Evolutionary conservation across 139 green algal species (phyloP), one percentile per base, ranked within the genome.

Genomic region (Coccomyxa sp.): DNA sequence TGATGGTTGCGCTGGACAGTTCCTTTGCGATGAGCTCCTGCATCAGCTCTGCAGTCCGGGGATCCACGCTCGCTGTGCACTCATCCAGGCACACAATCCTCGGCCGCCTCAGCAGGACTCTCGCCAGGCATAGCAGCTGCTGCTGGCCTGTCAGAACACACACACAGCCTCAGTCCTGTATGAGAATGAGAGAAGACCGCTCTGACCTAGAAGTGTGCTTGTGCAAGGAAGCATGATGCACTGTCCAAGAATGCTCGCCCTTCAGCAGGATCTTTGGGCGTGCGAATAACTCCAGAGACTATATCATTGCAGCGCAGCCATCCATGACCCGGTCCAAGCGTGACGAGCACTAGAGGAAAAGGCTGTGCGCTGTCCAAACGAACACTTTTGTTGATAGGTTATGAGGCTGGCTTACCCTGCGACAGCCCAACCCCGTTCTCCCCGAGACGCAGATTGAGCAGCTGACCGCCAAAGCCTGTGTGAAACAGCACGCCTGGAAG

Each of bases 41-140:
- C 76, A 97, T 89, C 5, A 84, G 27, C 16, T 54, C 44, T 10
- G 86, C 86, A 0, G 90, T 94, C 6, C 35, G 81, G 3, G 75
- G 82, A 68, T 95, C 91, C 31, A 94, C 82, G 31, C 76, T 81
- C 0, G 89, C 86, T 1, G 84, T 92, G 8, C 70, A 74, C 73
- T 97, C 93, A 40, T 97, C 93, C 55, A 97, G 76, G 36, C 89
- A 79, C 39, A 97, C 75, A 29, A 97, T 70, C 7, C 33, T 78
- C 2, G 83, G 74, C 0, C 78, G 75, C 10, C 82, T 73, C 73
- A 97, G 84, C 77, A 97, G 81, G 58, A 90, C 79, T 0, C 93
- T 79, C 10, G 91, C 92, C 41, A 97, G 73, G 77, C 85, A 90
- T 79, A 97, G 80, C 78, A 95, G 87, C 86, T 97, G 93, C 79